Conservation (phyloP, 83 land plant species). For the Picea mariana region DNA sequence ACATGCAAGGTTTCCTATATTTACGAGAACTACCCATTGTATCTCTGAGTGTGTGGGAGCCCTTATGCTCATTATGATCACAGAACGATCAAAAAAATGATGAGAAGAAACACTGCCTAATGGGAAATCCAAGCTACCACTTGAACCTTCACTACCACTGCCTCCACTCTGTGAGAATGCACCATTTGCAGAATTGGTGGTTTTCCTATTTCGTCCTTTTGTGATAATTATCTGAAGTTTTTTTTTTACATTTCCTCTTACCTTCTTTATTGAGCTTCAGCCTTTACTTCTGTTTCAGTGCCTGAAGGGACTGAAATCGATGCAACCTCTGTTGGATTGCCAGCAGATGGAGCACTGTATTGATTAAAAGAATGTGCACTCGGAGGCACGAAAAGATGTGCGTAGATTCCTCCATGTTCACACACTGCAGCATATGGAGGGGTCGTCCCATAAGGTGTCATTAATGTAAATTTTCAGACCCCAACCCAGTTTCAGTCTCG, state of each 20-base stretch:
- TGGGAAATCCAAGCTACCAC: neutral
- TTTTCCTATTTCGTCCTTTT: conserved; percentile 58
- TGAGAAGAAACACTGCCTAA: too few relatives aligned
- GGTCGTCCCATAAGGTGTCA: too few relatives aligned
- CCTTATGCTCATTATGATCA: too few relatives aligned
- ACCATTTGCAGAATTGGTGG: conserved; percentile 52
- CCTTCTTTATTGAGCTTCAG: conserved; percentile 44
- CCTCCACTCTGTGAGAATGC: conserved; percentile 60
- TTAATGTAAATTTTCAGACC: too few relatives aligned
- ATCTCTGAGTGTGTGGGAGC: too few relatives aligned
- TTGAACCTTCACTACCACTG: conserved; percentile 43
- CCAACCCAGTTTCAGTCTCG: too few relatives aligned
- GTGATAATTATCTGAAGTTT: conserved; percentile 21
- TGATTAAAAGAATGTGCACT: conserved; percentile 34
- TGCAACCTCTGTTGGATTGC: conserved; percentile 4
- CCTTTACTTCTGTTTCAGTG: conserved; percentile 46
- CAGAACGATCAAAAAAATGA: too few relatives aligned
- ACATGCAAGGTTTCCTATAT: too few relatives aligned
- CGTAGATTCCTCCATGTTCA: conserved; percentile 75
- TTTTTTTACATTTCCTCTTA: conserved; percentile 59
- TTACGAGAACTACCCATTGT: too few relatives aligned
- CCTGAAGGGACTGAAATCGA: conserved; percentile 24
- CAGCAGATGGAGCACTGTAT: conserved; percentile 20
- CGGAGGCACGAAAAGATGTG: conserved; percentile 60
- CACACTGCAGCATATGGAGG: conserved; percentile 72